phyloP scores from a whole-genome alignment of 305 asterid genomes.

The Fraxinus sp. region DNA sequence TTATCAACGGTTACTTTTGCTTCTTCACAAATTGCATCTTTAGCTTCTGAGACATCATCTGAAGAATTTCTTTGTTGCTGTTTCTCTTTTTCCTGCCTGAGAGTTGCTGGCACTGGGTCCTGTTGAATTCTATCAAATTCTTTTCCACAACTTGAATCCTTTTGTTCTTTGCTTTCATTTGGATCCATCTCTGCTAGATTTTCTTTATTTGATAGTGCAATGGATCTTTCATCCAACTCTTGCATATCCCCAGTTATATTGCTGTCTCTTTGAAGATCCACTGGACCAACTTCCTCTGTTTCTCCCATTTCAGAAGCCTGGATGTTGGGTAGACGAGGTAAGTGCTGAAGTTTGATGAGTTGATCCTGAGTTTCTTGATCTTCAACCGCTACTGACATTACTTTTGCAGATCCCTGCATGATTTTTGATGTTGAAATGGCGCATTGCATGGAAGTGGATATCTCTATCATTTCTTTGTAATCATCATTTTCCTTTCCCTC shows the following conservation, averaged over 20 bases:
- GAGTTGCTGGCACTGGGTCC: conserved; percentile 16
- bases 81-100: conserved; percentile 27
- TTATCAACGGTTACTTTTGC: conserved; percentile 6
- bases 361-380: conserved; percentile 23
- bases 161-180: conserved; percentile 12
- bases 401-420: conserved; percentile 16
- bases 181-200: conserved; percentile 20
- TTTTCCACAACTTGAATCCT: conserved; percentile 16
- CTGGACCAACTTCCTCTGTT: conserved; percentile 21
- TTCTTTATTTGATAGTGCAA: conserved; percentile 22
- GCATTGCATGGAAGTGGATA: conserved; percentile 16
- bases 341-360: conserved; percentile 17
- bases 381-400: conserved; percentile 17
- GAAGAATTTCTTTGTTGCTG: conserved; percentile 22
- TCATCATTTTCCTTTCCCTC: conserved; percentile 22
- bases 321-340: conserved; percentile 20
- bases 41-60: conserved; percentile 25
- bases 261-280: conserved; percentile 21
- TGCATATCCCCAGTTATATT: conserved; percentile 19
- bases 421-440: conserved; percentile 11
- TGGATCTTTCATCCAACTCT: conserved; percentile 21
- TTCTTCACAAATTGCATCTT: conserved; percentile 19
- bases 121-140: conserved; percentile 19
- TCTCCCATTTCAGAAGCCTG: conserved; percentile 19
- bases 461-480: conserved; percentile 21